Percentiles rank a stretch among this genome's conserved stretches.
These are phyloP conservation scores for Kalmusia sp. DNA, from an alignment of 2,329 filamentous ascomycete genomes.

Conservation along the genomic window DNA sequence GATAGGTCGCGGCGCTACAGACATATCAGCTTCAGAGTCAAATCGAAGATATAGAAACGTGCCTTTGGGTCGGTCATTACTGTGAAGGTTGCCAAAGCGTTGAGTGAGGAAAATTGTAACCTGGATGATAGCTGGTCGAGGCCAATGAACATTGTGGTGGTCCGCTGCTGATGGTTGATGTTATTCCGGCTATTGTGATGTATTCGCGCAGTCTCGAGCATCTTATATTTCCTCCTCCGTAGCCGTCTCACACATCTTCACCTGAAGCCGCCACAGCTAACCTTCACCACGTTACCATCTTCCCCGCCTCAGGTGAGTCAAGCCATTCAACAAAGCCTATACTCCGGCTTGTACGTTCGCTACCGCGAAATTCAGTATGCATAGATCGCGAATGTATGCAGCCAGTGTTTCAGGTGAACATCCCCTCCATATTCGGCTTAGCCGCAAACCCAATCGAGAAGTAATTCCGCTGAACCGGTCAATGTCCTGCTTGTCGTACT, in stretches of 20 bases:
- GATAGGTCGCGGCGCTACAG: background rate
- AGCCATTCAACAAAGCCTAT: background rate
- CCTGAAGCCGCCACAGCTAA: conserved; percentile 6
- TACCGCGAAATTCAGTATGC: background rate
- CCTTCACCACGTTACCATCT: background rate
- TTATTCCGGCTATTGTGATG: too few relatives aligned
- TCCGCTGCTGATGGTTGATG: too few relatives aligned
- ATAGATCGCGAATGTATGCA: background rate
- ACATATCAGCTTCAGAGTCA: background rate
- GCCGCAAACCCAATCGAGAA: background rate
- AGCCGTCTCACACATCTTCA: background rate
- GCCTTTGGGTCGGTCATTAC: conserved; percentile 1
- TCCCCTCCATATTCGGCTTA: background rate
- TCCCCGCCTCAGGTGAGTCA: background rate
- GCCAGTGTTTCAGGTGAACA: conserved; percentile 16
- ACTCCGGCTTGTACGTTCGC: background rate
- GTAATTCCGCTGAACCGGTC: background rate
- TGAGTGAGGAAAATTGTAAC: too few relatives aligned
- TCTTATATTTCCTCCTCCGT: background rate
- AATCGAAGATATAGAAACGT: background rate
- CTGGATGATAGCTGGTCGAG: too few relatives aligned
- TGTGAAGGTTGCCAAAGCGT: too few relatives aligned
- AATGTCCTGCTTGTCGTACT: background rate
- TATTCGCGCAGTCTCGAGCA: background rate
- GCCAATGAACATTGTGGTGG: too few relatives aligned